Evolutionary conservation across 768 basidiomycete genomes (phyloP).

Genomic region (Kwoniella dejecticola): DNA sequence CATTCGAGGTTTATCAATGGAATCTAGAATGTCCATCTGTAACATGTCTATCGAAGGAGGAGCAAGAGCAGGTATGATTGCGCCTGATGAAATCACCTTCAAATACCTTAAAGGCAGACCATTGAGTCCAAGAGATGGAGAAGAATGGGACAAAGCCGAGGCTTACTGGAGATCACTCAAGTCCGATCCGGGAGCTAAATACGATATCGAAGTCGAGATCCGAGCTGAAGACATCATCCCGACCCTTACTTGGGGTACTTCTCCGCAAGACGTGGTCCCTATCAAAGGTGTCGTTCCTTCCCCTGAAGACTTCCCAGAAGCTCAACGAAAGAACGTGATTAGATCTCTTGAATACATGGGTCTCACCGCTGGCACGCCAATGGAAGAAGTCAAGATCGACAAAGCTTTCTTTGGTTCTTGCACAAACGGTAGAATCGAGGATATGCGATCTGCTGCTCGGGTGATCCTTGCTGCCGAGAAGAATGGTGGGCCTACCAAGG

Average conservation of each 20-base stretch:
- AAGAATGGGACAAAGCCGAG: constrained; percentile 80
- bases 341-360: constrained; percentile 86
- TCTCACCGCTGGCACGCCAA: constrained; percentile 71
- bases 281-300: constrained; percentile 81
- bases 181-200: constrained; percentile 78
- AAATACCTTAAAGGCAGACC: constrained; percentile 78
- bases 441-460: constrained; percentile 80
- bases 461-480: constrained; percentile 72
- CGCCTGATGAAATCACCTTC: constrained; percentile 84
- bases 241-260: constrained; percentile 90
- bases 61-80: constrained; percentile 89
- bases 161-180: constrained; percentile 81
- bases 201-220: constrained; percentile 79
- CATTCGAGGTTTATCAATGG: constrained; percentile 81
- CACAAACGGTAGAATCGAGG: constrained; percentile 92
- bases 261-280: constrained; percentile 81
- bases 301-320: constrained; percentile 67
- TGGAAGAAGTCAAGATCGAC: constrained; percentile 78
- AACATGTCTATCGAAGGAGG: constrained; percentile 97
- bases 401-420: constrained; percentile 94
- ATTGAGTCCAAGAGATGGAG: constrained; percentile 72
- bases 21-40: constrained; percentile 73
- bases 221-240: constrained; percentile 82
- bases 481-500: constrained; percentile 64
- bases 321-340: constrained; percentile 69